These are phyloP conservation scores for Bathelium albidoporum DNA, from an alignment of 495 filamentous ascomycete species.

Conservation along the genomic window DNA sequence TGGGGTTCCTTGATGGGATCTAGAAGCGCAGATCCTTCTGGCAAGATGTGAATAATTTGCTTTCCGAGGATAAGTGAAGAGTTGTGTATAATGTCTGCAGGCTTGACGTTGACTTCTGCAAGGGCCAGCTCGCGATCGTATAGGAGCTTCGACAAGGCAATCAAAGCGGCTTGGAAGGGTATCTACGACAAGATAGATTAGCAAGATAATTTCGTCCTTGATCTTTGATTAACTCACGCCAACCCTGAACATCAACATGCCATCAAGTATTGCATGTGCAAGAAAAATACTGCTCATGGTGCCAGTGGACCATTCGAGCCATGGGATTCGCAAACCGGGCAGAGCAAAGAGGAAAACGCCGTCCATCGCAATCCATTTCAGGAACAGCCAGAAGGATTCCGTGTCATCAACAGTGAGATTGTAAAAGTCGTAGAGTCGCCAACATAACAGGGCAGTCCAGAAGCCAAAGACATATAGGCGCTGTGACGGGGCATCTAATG, in stretches of 20 bases:
- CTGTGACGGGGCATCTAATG: constrained; percentile 82
- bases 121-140: constrained; percentile 88
- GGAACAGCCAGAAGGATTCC: constrained; percentile 73
- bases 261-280: constrained; percentile 59
- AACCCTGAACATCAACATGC: constrained; percentile 85
- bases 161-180: constrained; percentile 56
- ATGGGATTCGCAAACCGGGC: constrained; percentile 79
- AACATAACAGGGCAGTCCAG: constrained; percentile 61
- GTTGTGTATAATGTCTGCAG: constrained; percentile 76
- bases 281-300: constrained; percentile 57
- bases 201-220: constrained; percentile 28
- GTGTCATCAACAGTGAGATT: constrained; percentile 61
- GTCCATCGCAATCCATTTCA: constrained; percentile 88
- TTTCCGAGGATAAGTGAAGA: constrained; percentile 85
- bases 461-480: constrained; percentile 72
- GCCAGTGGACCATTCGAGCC: constrained; percentile 78
- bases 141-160: constrained; percentile 58
- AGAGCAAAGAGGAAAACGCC: constrained; percentile 72
- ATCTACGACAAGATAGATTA: constrained; percentile 37
- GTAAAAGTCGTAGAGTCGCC: constrained; percentile 76
- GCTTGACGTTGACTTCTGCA: constrained; percentile 77
- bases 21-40: constrained; percentile 85
- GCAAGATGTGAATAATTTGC: constrained; percentile 92
- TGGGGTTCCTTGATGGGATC: constrained; percentile 70
- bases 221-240: not conserved